Evolutionary conservation across 192 early-diverging fungal genomes (phyloP), one percentile per base, ranked within the genome.

Genomic region (Dimargaris verticillata): DNA sequence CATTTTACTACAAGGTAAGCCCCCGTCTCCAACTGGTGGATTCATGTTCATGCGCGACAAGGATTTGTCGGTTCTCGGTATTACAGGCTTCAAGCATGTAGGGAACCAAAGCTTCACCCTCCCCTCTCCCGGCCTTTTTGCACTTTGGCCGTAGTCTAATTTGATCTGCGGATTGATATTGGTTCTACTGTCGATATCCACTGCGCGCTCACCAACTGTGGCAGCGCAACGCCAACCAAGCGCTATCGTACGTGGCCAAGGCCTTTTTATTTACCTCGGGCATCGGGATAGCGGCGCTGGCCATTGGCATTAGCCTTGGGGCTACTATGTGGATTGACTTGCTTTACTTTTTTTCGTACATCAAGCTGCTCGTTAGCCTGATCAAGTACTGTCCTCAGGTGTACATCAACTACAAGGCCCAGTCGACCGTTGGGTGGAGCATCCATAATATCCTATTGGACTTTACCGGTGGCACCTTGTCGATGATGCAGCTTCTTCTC

Each of bases 381-480:
- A 64, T 91, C 64, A 97, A 94, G 67, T 89, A 88, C 61, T 61
- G 83, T 4, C 87, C 87, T 42, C 87, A 89, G 50, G 75, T 66
- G 15, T 84, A 75, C 64, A 58, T 90, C 53, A 97, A 97, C 63
- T 84, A 70, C 62, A 29, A 53, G 22, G 75, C 81, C 20, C 71
- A 85, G 64, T 90, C 87, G 1, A 97, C 93, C 0, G 80, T 76
- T 0, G 93, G 93, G 0, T 97, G 91, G 91, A 87, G 83, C 52
- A 90, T 94, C 50, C 78, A 84, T 50, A 92, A 89, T 58, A 92
- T 93, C 58, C 47, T 93, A 7, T 72, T 93, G 49, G 93, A 97
- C 66, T 85, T 89, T 28, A 82, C 82, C 20, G 93, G 93, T 38
- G 93, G 93, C 0, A 44, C 69, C 0, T 63, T 92, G 29, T 90